Evolutionary conservation across 2,329 filamentous ascomycete species (phyloP).

Genomic region (Geoglossum cookeanum): DNA sequence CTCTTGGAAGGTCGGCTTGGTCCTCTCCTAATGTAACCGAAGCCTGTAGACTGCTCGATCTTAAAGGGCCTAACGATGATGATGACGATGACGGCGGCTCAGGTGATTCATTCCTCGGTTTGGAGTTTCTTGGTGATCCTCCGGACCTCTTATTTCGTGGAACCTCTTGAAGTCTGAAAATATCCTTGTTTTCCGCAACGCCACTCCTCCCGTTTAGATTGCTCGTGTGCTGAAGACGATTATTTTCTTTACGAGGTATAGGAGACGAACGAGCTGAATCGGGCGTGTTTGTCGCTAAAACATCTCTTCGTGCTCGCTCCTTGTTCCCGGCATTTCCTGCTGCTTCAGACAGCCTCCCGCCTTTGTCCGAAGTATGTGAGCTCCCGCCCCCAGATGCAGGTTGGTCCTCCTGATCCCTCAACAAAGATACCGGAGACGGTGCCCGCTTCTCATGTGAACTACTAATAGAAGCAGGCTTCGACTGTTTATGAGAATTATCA

Average conservation of each 20-base stretch:
- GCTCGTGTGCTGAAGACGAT: neutral
- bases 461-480: neutral
- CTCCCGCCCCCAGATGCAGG: neutral
- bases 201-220: neutral
- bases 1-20: neutral
- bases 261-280: neutral
- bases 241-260: neutral
- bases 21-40: conserved; percentile 8
- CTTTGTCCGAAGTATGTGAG: conserved; percentile 37
- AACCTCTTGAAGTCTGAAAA: conserved; percentile 62
- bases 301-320: neutral
- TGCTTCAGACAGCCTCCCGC: conserved; percentile 42
- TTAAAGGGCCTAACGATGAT: conserved; percentile 18
- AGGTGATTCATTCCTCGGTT: conserved; percentile 24
- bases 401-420: neutral
- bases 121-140: conserved; percentile 23
- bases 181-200: neutral
- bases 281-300: neutral
- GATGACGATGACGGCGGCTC: conserved; percentile 22
- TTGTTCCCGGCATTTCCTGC: conserved; percentile 32
- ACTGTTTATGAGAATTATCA: neutral
- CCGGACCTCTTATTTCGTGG: conserved; percentile 43
- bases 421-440: neutral
- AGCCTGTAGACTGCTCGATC: conserved; percentile 12
- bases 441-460: neutral